A percentile compares a stretch with the other conserved stretches of the same genome.
phyloP scores from a whole-genome alignment of 1,284 basidiomycete species.

The Cryptococcus deneoformans region DNA sequence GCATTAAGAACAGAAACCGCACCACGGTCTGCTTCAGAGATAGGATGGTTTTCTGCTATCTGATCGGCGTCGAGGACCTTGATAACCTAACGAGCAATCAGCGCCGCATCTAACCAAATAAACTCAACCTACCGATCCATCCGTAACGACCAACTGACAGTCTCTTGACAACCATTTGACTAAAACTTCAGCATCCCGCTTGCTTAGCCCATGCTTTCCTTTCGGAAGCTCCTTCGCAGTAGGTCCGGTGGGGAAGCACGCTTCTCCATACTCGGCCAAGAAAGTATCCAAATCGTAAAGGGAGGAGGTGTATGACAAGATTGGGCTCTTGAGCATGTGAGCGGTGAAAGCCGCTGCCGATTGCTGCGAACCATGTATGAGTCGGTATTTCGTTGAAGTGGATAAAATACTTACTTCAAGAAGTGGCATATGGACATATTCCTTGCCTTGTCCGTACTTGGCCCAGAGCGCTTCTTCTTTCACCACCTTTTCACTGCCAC shows the following conservation, averaged over 20 bases:
- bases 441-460: constrained; percentile 56
- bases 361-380: constrained; percentile 25
- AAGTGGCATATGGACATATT: constrained; percentile 66
- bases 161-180: constrained; percentile 78
- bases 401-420: constrained; percentile 33
- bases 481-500: constrained; percentile 54
- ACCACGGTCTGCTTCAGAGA: constrained; percentile 47
- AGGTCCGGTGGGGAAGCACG: constrained; percentile 46
- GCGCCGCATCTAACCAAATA: not conserved
- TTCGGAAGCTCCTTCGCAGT: constrained; percentile 11
- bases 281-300: constrained; percentile 67
- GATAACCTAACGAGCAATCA: constrained; percentile 56
- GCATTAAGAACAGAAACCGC: constrained; percentile 38
- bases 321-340: constrained; percentile 54
- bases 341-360: constrained; percentile 62
- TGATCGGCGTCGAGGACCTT: constrained; percentile 62
- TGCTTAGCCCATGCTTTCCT: constrained; percentile 16
- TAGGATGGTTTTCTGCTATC: constrained; percentile 31
- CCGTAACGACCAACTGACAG: constrained; percentile 59
- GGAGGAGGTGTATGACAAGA: constrained; percentile 58
- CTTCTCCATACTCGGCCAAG: constrained; percentile 57
- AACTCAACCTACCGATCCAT: constrained; percentile 59
- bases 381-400: not conserved
- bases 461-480: constrained; percentile 66
- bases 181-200: constrained; percentile 61